These are phyloP conservation scores for Leccinum solheimii DNA, from an alignment of 1,284 basidiomycete species.

Conservation along the genomic window DNA sequence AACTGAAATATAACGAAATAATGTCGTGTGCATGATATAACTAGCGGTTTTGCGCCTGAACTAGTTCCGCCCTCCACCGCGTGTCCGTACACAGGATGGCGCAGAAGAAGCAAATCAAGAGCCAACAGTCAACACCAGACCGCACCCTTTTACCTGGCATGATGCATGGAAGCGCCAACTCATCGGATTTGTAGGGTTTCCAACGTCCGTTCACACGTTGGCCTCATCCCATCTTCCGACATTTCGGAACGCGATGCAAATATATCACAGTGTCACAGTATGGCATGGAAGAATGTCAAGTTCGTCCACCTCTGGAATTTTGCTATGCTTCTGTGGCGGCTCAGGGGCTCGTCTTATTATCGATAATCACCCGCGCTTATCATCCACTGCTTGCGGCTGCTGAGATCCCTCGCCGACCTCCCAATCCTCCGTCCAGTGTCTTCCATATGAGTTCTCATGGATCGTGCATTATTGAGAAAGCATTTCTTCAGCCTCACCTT, in stretches of 20 bases:
- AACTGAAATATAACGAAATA: slow-evolving; percentile 11
- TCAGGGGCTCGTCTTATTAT: slow-evolving; percentile 23
- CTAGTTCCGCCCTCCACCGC: slow-evolving; percentile 2
- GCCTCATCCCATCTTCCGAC: slow-evolving; percentile 12
- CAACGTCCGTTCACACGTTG: slow-evolving; percentile 23
- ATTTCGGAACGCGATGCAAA: slow-evolving; percentile 16
- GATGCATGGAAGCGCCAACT: slow-evolving; percentile 1
- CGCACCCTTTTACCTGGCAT: slow-evolving; percentile 2
- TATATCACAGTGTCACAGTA: slow-evolving; percentile 20
- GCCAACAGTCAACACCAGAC: not conserved
- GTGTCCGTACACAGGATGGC: not conserved
- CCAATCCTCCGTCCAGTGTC: not conserved
- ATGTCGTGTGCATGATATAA: slow-evolving; percentile 12
- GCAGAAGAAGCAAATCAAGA: slow-evolving; percentile 3
- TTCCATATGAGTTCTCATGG: slow-evolving; percentile 2
- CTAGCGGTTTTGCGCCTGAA: slow-evolving; percentile 10
- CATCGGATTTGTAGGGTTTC: slow-evolving; percentile 8
- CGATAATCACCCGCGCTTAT: slow-evolving; percentile 30
- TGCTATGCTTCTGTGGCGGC: slow-evolving; percentile 32
- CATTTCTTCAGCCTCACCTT: slow-evolving; percentile 1
- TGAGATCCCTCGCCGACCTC: slow-evolving; percentile 1
- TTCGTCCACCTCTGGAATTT: slow-evolving; percentile 27
- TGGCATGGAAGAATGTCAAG: slow-evolving; percentile 24
- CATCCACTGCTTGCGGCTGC: slow-evolving; percentile 10
- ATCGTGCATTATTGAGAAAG: not conserved